Evolutionary conservation across 2,329 filamentous ascomycete species (phyloP), one percentile per base, ranked within the genome.

Genomic region (Scleromitrula shiraiana): DNA sequence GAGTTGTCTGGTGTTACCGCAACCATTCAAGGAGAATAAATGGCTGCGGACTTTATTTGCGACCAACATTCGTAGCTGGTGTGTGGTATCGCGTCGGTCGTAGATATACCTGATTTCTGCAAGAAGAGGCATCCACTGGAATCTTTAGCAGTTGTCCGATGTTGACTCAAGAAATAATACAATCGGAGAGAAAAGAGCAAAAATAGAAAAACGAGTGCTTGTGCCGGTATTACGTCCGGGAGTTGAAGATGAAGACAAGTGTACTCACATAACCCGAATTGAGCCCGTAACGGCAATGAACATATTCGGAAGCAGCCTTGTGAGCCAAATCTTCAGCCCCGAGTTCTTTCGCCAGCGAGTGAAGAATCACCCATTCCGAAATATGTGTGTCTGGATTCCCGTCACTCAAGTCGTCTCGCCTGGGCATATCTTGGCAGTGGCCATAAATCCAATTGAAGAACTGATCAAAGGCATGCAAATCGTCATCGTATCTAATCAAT

Each of bases 101-200:
- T 49, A 49, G 5, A 49, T 44, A 5, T 30, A 49, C 5, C 23
- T 26, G 15, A 49, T 45, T 32, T 49, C 47, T 1, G 35, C 24
- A 1, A 7, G 12, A 2, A 45, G 17, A 2, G 46, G 46, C 23
- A 43, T 20, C 46, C 46, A 48, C 6, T 20, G n/a, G n/a, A n/a
- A n/a, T n/a, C n/a, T n/a, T n/a, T n/a, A n/a, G n/a, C n/a, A n/a
- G n/a, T n/a, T n/a, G n/a, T n/a, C n/a, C n/a, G n/a, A n/a, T n/a
- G n/a, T n/a, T n/a, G n/a, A n/a, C n/a, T n/a, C n/a, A n/a, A n/a
- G n/a, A n/a, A n/a, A n/a, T n/a, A n/a, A n/a, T n/a, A n/a, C n/a
- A n/a, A n/a, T n/a, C n/a, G n/a, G n/a, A n/a, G n/a, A n/a, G n/a
- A n/a, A n/a, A n/a, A n/a, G n/a, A n/a, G n/a, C n/a, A n/a, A n/a